Conservation (phyloP, 805 yeast genomes). For the Ogataea nonfermentans region DNA sequence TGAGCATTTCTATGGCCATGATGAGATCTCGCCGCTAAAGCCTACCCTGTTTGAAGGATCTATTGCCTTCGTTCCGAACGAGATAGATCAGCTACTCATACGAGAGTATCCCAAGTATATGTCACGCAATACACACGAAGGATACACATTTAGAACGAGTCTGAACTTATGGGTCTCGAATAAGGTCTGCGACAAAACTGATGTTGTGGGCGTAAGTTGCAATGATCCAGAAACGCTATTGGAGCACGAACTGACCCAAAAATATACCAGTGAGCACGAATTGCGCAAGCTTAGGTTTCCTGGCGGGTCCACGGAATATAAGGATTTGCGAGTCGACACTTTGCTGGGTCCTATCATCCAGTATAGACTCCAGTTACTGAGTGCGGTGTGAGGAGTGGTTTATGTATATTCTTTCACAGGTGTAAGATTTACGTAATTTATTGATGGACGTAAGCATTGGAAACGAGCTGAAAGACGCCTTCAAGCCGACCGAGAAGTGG, state of each 20-base stretch:
- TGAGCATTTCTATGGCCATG: conserved; percentile 49
- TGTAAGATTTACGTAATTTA: conserved; percentile 5
- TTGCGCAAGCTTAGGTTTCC: conserved; percentile 24
- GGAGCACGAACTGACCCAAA: conserved; percentile 30
- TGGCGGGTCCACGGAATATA: conserved; percentile 15
- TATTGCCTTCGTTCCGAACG: conserved; percentile 44
- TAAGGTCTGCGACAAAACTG: conserved; percentile 20
- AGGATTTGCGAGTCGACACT: conserved; percentile 7
- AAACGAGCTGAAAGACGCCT: conserved; percentile 77
- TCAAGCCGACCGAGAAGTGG: conserved; percentile 78
- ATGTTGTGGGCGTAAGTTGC: conserved; percentile 30
- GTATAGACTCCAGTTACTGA: conserved; percentile 3
- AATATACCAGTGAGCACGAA: conserved; percentile 30
- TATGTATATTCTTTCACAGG: conserved; percentile 2
- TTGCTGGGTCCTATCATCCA: conserved; percentile 4
- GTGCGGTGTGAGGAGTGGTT: conserved; percentile 7
- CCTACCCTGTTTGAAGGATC: conserved; percentile 60
- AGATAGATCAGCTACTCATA: conserved; percentile 33
- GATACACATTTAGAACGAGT: conserved; percentile 25
- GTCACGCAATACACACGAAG: conserved; percentile 18
- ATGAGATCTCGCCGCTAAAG: conserved; percentile 52
- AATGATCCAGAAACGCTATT: conserved; percentile 26
- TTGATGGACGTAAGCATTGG: conserved; percentile 47
- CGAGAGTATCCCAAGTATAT: conserved; percentile 37
- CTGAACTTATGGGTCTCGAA: conserved; percentile 28